Evolutionary conservation across 768 basidiomycete species (phyloP).

Genomic region (Asterophora lycoperdoides): DNA sequence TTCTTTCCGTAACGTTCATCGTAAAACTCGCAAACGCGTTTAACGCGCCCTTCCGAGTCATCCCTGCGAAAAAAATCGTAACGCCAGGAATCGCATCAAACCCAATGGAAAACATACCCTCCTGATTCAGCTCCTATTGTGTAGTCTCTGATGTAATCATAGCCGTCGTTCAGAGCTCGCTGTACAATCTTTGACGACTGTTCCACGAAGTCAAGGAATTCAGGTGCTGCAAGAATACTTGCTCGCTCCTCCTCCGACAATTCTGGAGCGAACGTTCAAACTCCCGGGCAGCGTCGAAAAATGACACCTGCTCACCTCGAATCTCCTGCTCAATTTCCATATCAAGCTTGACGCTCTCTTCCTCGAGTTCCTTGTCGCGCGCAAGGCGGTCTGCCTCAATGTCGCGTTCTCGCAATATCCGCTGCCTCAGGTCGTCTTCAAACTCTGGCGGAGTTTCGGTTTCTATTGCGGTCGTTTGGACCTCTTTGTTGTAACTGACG

Average conservation of each 20-base stretch:
- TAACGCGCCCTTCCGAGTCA: constrained; percentile 87
- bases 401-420: constrained; percentile 64
- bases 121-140: constrained; percentile 84
- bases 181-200: constrained; percentile 94
- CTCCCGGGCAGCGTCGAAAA: background rate
- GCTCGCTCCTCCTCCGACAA: constrained; percentile 82
- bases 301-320: constrained; percentile 45
- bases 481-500: constrained; percentile 80
- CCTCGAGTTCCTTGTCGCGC: constrained; percentile 75
- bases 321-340: constrained; percentile 86
- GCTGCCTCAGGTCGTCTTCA: constrained; percentile 74
- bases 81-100: background rate
- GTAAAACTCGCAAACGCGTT: constrained; percentile 90
- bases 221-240: constrained; percentile 80
- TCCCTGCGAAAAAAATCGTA: constrained; percentile 46
- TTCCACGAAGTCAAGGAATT: constrained; percentile 92
- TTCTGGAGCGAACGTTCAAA: constrained; percentile 41
- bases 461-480: constrained; percentile 70
- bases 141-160: constrained; percentile 97
- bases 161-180: constrained; percentile 89
- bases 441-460: constrained; percentile 44
- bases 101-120: constrained; percentile 48
- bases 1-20: constrained; percentile 92
- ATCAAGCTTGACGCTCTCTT: constrained; percentile 79
- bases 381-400: constrained; percentile 63